These are phyloP conservation scores for Xylaria nigripes DNA, from an alignment of 495 filamentous ascomycete species.

Conservation along the genomic window DNA sequence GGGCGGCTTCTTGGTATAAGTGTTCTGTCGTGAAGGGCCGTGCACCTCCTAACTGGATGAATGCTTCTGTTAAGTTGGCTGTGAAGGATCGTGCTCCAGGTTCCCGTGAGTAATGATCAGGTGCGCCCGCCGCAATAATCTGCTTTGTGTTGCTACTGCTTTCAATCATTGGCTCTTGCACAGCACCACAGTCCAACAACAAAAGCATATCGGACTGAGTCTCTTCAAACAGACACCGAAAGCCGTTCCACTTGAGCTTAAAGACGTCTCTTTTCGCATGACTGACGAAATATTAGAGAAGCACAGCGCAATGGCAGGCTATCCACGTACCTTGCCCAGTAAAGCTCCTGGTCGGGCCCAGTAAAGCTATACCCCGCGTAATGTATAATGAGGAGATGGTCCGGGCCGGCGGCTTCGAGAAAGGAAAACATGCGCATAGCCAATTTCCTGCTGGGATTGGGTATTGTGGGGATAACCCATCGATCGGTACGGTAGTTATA, in stretches of 20 bases:
- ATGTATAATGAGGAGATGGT: conserved; percentile 50
- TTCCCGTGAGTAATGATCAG: conserved; percentile 39
- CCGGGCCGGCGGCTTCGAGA: conserved; percentile 42
- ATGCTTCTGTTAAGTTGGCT: conserved; percentile 38
- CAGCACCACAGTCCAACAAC: conserved; percentile 39
- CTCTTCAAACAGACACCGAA: conserved; percentile 44
- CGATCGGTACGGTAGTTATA: conserved; percentile 47
- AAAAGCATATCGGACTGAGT: conserved; percentile 42
- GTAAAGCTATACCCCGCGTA: conserved; percentile 48
- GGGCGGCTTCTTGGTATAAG: conserved; percentile 42
- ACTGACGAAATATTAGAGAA: conserved; percentile 25
- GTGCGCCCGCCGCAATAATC: conserved; percentile 45
- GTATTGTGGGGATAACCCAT: conserved; percentile 44
- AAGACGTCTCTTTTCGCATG: conserved; percentile 34
- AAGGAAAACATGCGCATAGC: conserved; percentile 43
- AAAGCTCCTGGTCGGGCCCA: conserved; percentile 44
- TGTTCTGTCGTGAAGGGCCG: conserved; percentile 42
- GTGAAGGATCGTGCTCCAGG: conserved; percentile 44
- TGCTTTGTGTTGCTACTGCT: conserved; percentile 45
- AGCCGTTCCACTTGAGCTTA: conserved; percentile 41
- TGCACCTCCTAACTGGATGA: conserved; percentile 37
- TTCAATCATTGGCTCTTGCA: conserved; percentile 33
- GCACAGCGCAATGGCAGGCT: conserved; percentile 1
- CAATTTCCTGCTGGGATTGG: conserved; percentile 46
- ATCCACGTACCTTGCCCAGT: conserved; percentile 47